These are phyloP conservation scores for Hansfordia pulvinata DNA, from an alignment of 2,329 filamentous ascomycete genomes.

Conservation along the genomic window DNA sequence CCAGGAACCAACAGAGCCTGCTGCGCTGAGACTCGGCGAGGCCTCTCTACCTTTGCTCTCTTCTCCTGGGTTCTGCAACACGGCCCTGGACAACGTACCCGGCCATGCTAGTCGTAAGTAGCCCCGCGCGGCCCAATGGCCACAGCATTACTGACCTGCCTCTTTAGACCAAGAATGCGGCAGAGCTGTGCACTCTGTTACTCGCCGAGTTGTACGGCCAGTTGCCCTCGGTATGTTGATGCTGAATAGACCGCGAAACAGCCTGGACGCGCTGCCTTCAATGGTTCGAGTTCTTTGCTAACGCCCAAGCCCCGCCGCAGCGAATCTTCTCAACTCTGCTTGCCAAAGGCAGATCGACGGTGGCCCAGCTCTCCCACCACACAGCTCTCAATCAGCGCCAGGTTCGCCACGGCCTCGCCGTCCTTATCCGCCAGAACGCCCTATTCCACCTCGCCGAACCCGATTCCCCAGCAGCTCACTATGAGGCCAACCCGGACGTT, in stretches of 20 bases:
- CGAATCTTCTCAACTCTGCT: constrained; percentile 73
- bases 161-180: constrained; percentile 53
- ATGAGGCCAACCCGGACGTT: constrained; percentile 69
- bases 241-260: too few relatives aligned
- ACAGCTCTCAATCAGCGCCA: constrained; percentile 63
- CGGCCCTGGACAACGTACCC: constrained; percentile 1
- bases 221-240: constrained; percentile 65
- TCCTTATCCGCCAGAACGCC: constrained; percentile 81
- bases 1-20: too few relatives aligned
- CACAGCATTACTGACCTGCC: constrained; percentile 4
- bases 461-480: constrained; percentile 53
- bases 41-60: too few relatives aligned
- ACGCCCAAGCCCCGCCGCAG: too few relatives aligned
- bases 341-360: constrained; percentile 62
- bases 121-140: constrained; percentile 4
- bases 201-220: constrained; percentile 85
- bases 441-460: constrained; percentile 57
- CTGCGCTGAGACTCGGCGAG: too few relatives aligned
- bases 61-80: too few relatives aligned
- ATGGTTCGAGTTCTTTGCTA: too few relatives aligned
- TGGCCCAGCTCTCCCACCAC: constrained; percentile 55
- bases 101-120: constrained; percentile 19
- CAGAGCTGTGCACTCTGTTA: constrained; percentile 81
- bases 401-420: constrained; percentile 66
- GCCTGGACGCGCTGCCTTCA: too few relatives aligned